These are phyloP conservation scores for Porpolomopsis calyptriformis DNA, from an alignment of 768 basidiomycete species.

Conservation along the genomic window DNA sequence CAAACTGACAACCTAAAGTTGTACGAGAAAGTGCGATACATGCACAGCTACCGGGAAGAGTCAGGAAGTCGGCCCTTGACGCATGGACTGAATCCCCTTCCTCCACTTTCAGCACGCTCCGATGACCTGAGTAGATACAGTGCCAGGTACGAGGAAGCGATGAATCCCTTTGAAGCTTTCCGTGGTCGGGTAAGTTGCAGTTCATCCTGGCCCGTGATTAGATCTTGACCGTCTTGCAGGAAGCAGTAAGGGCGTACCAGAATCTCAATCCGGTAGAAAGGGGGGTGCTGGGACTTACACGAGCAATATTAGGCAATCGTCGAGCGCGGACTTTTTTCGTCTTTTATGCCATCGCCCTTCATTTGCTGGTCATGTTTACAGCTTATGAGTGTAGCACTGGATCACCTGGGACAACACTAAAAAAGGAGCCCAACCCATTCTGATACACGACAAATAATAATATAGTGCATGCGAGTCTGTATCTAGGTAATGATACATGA, in stretches of 20 bases:
- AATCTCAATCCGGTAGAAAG: conserved; percentile 88
- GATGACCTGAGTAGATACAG: conserved; percentile 86
- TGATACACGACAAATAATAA: conserved; percentile 23
- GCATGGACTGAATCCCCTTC: conserved; percentile 61
- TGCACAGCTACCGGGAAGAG: conserved; percentile 91
- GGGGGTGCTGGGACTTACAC: conserved; percentile 74
- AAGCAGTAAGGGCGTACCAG: conserved; percentile 88
- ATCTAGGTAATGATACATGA: conserved; percentile 7
- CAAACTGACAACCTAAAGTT: conserved; percentile 95
- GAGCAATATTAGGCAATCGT: conserved; percentile 79
- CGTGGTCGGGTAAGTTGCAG: conserved; percentile 68
- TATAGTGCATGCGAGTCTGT: conserved; percentile 9
- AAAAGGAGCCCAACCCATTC: conserved; percentile 40
- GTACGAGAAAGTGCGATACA: conserved; percentile 98
- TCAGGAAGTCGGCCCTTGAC: conserved; percentile 37
- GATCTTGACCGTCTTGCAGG: conserved; percentile 38
- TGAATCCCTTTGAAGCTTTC: conserved; percentile 98
- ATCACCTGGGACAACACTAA: conserved; percentile 37
- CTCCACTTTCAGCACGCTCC: conserved; percentile 28
- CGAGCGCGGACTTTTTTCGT: conserved; percentile 86
- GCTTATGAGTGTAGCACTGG: conserved; percentile 57
- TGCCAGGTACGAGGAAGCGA: conserved; percentile 87
- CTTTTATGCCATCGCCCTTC: conserved; percentile 71
- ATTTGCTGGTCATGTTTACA: conserved; percentile 72
- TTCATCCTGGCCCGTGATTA: conserved; percentile 2